Evolutionary conservation across 2,329 filamentous ascomycete species (phyloP).

Genomic region (Aspergillus sp.): DNA sequence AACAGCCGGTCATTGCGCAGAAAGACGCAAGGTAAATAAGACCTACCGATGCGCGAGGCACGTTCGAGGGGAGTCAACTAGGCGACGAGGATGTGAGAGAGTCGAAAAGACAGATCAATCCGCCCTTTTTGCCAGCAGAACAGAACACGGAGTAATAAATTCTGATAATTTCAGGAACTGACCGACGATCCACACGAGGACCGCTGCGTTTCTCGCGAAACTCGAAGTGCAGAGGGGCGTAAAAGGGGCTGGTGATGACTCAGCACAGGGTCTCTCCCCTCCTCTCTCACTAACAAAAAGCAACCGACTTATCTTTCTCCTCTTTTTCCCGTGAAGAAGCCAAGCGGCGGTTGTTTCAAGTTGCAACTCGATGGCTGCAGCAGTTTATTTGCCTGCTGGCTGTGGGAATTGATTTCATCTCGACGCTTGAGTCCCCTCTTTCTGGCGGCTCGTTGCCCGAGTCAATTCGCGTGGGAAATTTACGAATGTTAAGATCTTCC

Average conservation of each 20-base stretch:
- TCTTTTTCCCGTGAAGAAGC: neutral
- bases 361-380: neutral
- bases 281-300: neutral
- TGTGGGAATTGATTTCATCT: neutral
- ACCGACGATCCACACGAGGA: neutral
- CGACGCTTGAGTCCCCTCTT: too few species aligned
- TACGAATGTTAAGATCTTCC: too few species aligned
- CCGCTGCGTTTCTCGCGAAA: neutral
- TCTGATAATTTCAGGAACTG: neutral
- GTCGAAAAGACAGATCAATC: neutral
- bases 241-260: slow-evolving; percentile 36
- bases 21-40: slow-evolving; percentile 7
- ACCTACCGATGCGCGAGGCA: slow-evolving; percentile 6
- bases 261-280: slow-evolving; percentile 15
- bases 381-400: too few species aligned
- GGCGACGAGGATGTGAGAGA: neutral
- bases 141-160: neutral
- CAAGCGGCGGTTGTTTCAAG: neutral
- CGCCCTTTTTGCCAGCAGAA: neutral
- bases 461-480: too few species aligned
- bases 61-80: slow-evolving; percentile 2
- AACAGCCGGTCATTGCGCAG: slow-evolving; percentile 1
- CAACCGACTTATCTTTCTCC: neutral
- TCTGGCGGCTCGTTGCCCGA: too few species aligned
- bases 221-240: slow-evolving; percentile 5